phyloP scores from a whole-genome alignment of 768 basidiomycete species.

The Psilocybe cubensis region DNA sequence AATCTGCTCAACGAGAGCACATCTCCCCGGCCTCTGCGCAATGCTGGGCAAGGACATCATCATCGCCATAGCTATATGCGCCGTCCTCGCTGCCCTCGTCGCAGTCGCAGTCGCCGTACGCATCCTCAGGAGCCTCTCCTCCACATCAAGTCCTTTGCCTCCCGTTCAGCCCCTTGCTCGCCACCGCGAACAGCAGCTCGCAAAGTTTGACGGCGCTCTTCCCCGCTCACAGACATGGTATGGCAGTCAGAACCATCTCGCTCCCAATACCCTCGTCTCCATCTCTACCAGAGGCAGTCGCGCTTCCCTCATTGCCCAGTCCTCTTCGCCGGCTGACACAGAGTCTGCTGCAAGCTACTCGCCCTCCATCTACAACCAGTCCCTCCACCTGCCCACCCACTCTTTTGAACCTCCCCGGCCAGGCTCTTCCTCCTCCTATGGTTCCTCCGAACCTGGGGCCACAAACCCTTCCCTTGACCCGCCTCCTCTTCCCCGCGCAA shows the following conservation, averaged over 20 bases:
- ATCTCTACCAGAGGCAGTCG: conserved; percentile 32
- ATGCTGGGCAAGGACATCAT: conserved; percentile 41
- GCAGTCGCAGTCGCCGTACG: conserved; percentile 40
- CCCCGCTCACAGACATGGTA: conserved; percentile 23
- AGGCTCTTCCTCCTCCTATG: conserved; percentile 32
- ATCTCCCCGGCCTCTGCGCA: conserved; percentile 3
- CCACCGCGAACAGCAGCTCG: conserved; percentile 55
- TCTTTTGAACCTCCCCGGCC: conserved; percentile 30
- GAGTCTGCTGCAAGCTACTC: conserved; percentile 9
- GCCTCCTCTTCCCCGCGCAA: conserved; percentile 15
- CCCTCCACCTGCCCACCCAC: conserved; percentile 24
- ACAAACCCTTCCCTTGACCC: conserved; percentile 12
- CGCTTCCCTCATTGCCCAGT: conserved; percentile 33
- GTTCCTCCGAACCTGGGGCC: conserved; percentile 19
- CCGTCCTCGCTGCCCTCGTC: conserved; percentile 42
- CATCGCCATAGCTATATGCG: conserved; percentile 53
- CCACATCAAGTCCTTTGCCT: conserved; percentile 52
- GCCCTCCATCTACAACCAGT: conserved; percentile 16
- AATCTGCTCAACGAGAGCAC: conserved; percentile 8
- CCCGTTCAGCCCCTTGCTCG: conserved; percentile 69
- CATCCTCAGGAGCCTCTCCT: conserved; percentile 34
- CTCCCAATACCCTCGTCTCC: conserved; percentile 22
- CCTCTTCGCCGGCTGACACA: conserved; percentile 13
- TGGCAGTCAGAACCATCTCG: conserved; percentile 20
- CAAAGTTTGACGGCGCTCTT: conserved; percentile 35